Base-by-base conservation (phyloP, 140 eudicot genomes). In the Erigeron philadelphicus region DNA sequence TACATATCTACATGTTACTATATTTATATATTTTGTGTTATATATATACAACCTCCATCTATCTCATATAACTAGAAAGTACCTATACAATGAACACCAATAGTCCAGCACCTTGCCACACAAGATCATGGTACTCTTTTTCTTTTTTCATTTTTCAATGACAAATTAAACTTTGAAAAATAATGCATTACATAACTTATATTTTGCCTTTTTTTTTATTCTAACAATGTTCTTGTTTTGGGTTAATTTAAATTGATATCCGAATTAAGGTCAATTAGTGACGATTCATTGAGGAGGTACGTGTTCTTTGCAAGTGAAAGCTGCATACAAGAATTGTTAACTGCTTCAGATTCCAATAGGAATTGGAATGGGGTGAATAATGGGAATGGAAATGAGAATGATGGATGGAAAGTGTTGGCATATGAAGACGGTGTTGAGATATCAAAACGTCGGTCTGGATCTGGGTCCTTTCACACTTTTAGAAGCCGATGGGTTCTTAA, bases 271-370 rank as follows among this genome's bases (percentile, higher is more conserved):
- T 91, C 96, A 19, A 72, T 91, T 6, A 88, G 97, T 31, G 96
- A 91, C 66, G 97, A 91, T 63, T 91, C 97, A 0, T 70, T 91
- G 67, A 84, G 87, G 55, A 83, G 96, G 74, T 88, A 86, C 41
- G 95, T 91, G 35, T 79, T 77, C 57, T 85, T 80, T 75, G 98
- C 98, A 0, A 91, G 98, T 42, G 98, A 88, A 76, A 86, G 80
- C 67, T 91, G 96, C 81, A 91, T 88, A 42, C 96, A 91, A 35
- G 98, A 91, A 21, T 64, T 91, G 72, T 80, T 91, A 21, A 81
- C 95, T 9, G 96, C 96, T 25, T 88, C 98, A 1, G 95, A 82
- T 66, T 79, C 84, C 7, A 86, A 79, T 57, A 86, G 85, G 65
- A 68, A 66, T 75, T 85, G 76, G 21, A 81, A 63, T 72, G 87